Conservation (phyloP, 2,329 filamentous ascomycete species). For the Apiospora hydei region DNA sequence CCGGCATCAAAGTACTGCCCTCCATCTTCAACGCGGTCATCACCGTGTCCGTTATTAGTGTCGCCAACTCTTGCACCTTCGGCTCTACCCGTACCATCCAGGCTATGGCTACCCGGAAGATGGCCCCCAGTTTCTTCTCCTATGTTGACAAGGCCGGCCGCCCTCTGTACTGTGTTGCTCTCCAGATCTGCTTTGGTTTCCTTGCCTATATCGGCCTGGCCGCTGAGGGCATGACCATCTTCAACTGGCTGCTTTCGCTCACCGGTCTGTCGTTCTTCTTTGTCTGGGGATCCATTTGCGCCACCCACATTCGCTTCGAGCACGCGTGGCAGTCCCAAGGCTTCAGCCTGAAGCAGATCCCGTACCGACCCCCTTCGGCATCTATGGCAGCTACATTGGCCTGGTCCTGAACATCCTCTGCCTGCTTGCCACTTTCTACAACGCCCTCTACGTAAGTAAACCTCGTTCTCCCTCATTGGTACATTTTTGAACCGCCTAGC, state of each 20-base stretch:
- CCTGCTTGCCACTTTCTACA: constrained; percentile 76
- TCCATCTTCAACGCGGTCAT: constrained; percentile 63
- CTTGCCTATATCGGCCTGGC: constrained; percentile 65
- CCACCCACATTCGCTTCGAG: constrained; percentile 72
- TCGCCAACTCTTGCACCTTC: constrained; percentile 60
- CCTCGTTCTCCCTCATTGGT: no score
- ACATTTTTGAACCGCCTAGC: neutral
- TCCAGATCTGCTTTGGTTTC: constrained; percentile 64
- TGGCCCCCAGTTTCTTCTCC: constrained; percentile 63
- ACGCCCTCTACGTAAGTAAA: constrained; percentile 61
- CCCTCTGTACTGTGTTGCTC: constrained; percentile 60
- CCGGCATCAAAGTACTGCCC: constrained; percentile 57
- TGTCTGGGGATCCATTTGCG: constrained; percentile 75
- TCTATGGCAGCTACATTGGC: constrained; percentile 74
- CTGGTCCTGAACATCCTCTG: constrained; percentile 71
- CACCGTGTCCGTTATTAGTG: constrained; percentile 58
- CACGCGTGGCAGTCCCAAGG: constrained; percentile 66
- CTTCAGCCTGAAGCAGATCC: constrained; percentile 56
- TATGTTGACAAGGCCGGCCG: constrained; percentile 69
- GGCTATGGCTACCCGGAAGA: constrained; percentile 55
- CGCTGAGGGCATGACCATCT: constrained; percentile 52
- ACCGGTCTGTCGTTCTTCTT: constrained; percentile 78
- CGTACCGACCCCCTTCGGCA: constrained; percentile 59
- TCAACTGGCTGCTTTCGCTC: constrained; percentile 73
- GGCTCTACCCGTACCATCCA: constrained; percentile 60